Percentiles rank a stretch among this genome's conserved stretches.
Conservation (phyloP, 805 yeast genomes). For the Myxozyma udenii region DNA sequence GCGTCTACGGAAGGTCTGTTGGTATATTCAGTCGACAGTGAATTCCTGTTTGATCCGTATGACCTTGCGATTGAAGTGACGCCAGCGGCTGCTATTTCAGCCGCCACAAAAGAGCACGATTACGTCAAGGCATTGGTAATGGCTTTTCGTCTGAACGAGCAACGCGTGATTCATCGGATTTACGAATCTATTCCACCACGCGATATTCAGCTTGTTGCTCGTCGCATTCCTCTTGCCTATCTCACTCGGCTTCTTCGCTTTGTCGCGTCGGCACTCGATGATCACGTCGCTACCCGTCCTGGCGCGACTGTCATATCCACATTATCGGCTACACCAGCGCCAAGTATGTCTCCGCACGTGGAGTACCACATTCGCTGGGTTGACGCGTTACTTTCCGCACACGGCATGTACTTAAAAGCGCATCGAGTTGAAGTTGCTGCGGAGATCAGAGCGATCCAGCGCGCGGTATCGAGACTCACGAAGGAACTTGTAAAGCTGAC, state of each 20-base stretch:
- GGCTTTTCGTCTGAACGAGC: conserved; percentile 91
- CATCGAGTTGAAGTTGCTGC: conserved; percentile 58
- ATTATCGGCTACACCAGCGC: neutral
- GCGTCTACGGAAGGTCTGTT: conserved; percentile 93
- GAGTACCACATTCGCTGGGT: conserved; percentile 86
- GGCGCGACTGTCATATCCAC: neutral
- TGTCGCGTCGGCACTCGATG: conserved; percentile 63
- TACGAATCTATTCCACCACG: conserved; percentile 69
- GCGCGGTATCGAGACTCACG: conserved; percentile 11
- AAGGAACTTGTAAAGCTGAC: conserved; percentile 18
- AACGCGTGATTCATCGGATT: conserved; percentile 63
- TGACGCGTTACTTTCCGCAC: conserved; percentile 59
- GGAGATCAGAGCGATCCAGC: conserved; percentile 24
- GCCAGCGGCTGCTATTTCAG: conserved; percentile 66
- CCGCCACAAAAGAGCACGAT: conserved; percentile 49
- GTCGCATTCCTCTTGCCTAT: conserved; percentile 75
- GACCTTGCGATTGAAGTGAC: conserved; percentile 92
- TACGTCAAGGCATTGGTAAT: conserved; percentile 78
- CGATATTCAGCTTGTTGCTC: conserved; percentile 64
- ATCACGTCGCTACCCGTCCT: conserved; percentile 32
- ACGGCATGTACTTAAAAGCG: conserved; percentile 69
- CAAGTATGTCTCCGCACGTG: conserved; percentile 58
- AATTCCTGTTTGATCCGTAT: conserved; percentile 82
- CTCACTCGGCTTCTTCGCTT: conserved; percentile 64
- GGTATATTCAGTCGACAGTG: conserved; percentile 73